A percentile compares a stretch with the other conserved stretches of the same genome.
Conservation (phyloP, 768 basidiomycete genomes). For the Lanmaoa pseudosensibilis region DNA sequence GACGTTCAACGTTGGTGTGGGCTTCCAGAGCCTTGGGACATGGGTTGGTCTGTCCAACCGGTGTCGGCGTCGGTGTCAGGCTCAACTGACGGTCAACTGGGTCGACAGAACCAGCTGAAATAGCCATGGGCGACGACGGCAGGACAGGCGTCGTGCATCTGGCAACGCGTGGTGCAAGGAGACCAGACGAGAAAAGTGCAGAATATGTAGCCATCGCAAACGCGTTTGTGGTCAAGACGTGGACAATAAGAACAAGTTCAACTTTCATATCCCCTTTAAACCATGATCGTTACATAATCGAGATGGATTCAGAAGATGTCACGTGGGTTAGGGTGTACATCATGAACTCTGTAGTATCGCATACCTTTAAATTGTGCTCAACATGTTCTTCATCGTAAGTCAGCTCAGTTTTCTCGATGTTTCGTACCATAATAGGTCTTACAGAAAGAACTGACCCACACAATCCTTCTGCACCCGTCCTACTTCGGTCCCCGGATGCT, state of each 20-base stretch:
- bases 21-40: constrained; percentile 24
- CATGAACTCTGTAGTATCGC: neutral
- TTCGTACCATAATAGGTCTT: constrained; percentile 1
- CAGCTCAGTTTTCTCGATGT: neutral
- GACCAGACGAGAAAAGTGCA: constrained; percentile 68
- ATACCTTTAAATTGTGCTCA: neutral
- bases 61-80: constrained; percentile 41
- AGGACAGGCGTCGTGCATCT: constrained; percentile 26
- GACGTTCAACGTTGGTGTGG: constrained; percentile 28
- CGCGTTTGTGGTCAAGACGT: neutral
- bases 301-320: neutral
- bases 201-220: constrained; percentile 52
- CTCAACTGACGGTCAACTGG: constrained; percentile 39
- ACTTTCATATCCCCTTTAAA: constrained; percentile 20
- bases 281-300: constrained; percentile 19
- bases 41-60: constrained; percentile 24
- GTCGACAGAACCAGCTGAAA: constrained; percentile 24
- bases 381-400: constrained; percentile 76
- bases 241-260: constrained; percentile 12
- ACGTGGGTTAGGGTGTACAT: constrained; percentile 6
- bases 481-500: constrained; percentile 98
- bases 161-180: constrained; percentile 50
- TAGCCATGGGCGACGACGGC: constrained; percentile 24
- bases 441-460: constrained; percentile 96
- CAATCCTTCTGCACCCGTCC: constrained; percentile 94